phyloP scores from a whole-genome alignment of 1,284 basidiomycete species.

The Naganishia liquefaciens region DNA sequence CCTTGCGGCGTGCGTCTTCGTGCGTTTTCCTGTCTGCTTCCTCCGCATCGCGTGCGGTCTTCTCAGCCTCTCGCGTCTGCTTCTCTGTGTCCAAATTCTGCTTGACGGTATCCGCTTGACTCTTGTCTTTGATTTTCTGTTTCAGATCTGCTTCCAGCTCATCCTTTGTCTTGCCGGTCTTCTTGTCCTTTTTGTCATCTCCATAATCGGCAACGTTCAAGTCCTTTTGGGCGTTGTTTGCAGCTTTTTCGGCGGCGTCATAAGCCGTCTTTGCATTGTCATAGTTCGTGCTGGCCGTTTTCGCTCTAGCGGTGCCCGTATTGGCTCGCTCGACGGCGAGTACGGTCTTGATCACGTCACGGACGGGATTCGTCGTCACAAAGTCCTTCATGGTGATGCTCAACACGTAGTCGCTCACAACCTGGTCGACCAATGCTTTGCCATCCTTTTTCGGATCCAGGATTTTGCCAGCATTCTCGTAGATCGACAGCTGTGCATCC shows the following conservation, averaged over 20 bases:
- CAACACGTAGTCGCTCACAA: background rate
- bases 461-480: background rate
- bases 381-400: background rate
- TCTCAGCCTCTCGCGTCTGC: background rate
- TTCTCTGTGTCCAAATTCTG: background rate
- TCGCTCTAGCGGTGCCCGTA: background rate
- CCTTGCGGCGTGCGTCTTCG: background rate
- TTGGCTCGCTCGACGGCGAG: background rate
- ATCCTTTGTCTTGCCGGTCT: background rate
- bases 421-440: background rate
- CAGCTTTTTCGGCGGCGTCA: background rate
- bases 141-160: background rate
- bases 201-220: background rate
- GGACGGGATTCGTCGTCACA: background rate
- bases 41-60: background rate
- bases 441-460: background rate
- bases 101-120: background rate
- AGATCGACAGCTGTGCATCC: background rate
- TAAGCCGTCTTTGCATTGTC: background rate
- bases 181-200: background rate
- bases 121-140: background rate
- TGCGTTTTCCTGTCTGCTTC: background rate
- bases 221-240: background rate
- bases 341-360: background rate
- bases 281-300: background rate